Evolutionary conservation across 192 early-diverging fungal species (phyloP).

Genomic region (Linnemannia exigua): DNA sequence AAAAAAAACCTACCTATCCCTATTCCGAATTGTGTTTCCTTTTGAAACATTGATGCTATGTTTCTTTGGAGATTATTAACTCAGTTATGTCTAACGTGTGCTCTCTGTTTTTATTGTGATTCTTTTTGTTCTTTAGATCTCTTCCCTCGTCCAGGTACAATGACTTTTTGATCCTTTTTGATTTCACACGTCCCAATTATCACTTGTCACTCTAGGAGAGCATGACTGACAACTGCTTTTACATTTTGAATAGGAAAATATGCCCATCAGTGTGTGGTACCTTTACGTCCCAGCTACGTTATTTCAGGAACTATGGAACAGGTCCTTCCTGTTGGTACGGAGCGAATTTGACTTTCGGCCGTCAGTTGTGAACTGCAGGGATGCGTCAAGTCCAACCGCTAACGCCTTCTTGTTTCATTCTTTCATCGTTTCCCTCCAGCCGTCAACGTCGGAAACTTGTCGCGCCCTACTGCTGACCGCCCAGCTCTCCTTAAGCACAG

Average conservation of each 20-base stretch:
- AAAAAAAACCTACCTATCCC: no score
- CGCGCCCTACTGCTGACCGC: constrained; percentile 66
- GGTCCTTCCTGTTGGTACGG: constrained; percentile 34
- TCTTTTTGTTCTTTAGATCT: constrained; percentile 68
- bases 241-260: constrained; percentile 62
- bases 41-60: background rate
- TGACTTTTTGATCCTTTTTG: no score
- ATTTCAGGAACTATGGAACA: constrained; percentile 59
- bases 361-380: no score
- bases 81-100: background rate
- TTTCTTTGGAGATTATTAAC: background rate
- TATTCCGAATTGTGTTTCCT: background rate
- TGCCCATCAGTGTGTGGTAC: constrained; percentile 86
- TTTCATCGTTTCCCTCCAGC: constrained; percentile 2
- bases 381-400: no score
- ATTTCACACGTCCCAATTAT: background rate
- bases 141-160: constrained; percentile 72
- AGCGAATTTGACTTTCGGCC: no score
- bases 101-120: background rate
- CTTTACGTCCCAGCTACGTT: constrained; percentile 76
- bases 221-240: background rate
- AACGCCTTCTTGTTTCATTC: no score
- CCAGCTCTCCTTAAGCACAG: constrained; percentile 85
- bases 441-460: constrained; percentile 51
- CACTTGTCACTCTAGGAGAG: background rate